Base-by-base conservation (phyloP, 106 monocot species). In the Chionographis japonica region DNA sequence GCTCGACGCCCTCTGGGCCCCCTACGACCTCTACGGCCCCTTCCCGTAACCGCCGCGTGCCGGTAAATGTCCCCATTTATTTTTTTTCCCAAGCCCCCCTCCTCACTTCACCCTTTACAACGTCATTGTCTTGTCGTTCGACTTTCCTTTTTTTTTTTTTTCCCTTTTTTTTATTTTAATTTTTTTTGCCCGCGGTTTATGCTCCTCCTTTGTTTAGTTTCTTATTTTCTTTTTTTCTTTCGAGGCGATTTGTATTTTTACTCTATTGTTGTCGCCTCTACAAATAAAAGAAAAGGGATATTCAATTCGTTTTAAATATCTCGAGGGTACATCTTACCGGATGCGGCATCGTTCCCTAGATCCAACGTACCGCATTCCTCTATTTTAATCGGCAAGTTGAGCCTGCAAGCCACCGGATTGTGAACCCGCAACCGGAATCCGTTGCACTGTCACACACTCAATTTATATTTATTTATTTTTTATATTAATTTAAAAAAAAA, bases 1-100 rank as follows among this genome's bases (percentile, higher is more conserved):
- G 13, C 74, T 85, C n/a, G 85, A 85, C 40, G 49, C 74, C 43
- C 80, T 85, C 40, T 85, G 85, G 85, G 81, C 85, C 18, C 85
- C 80, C 4, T 85, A 81, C 71, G 85, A 85, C 50, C 77, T 85
- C 35, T 70, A 73, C 70, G 76, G 66, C 43, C 75, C 72, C 14
- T n/a, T n/a, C n/a, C 51, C 38, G 52, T 6, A n/a, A n/a, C 69
- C 1, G 1, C 61, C n/a, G n/a, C n/a, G n/a, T 41, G n/a, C 40
- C 41, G 67, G 75, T 67, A 52, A 52, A 16, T 18, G 4, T 17
- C 4, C 19, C 17, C 36, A 19, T 14, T 6, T 18, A n/a, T 12
- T 50, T 50, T 42, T 35, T n/a, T n/a, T n/a, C n/a, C 19, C 50
- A 3, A 15, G 2, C 43, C 61, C 35, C 67, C 40, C 39, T 17